A percentile compares a stretch with the other conserved stretches of the same genome.
phyloP scores from a whole-genome alignment of 176 grass and related monocot genomes.

The Miscanthus lutarioriparius region DNA sequence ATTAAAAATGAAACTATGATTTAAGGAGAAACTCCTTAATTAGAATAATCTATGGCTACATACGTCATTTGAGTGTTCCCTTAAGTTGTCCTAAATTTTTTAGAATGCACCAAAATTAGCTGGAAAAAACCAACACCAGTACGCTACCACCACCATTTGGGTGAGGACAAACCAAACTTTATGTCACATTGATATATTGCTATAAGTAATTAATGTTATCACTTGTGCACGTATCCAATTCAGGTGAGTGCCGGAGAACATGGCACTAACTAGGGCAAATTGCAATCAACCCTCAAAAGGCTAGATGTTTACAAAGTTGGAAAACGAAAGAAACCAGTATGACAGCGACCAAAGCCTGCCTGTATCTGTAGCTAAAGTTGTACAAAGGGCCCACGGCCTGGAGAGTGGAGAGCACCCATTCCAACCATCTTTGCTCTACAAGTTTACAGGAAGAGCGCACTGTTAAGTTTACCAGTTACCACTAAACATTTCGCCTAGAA shows the following conservation, averaged over 20 bases:
- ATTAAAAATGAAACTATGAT: too few species aligned
- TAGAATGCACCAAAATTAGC: too few species aligned
- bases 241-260: constrained; percentile 11
- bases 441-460: not conserved
- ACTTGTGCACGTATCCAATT: constrained; percentile 11
- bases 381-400: not conserved
- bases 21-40: too few species aligned
- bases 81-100: too few species aligned
- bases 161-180: constrained; percentile 8
- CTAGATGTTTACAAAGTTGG: not conserved
- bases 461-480: not conserved
- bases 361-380: not conserved
- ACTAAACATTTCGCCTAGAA: not conserved
- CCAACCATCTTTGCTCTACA: not conserved
- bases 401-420: not conserved
- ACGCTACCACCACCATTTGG: not conserved
- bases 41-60: too few species aligned
- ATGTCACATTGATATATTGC: constrained; percentile 2
- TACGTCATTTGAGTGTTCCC: too few species aligned
- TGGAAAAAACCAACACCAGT: not conserved
- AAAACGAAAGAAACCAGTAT: constrained; percentile 35
- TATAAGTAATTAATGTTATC: constrained; percentile 14
- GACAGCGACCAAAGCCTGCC: constrained; percentile 6
- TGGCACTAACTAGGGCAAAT: not conserved
- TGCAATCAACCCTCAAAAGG: not conserved